Evolutionary conservation across 2,329 filamentous ascomycete species (phyloP), one percentile per base, ranked within the genome.

Genomic region (Colletotrichum tabaci): DNA sequence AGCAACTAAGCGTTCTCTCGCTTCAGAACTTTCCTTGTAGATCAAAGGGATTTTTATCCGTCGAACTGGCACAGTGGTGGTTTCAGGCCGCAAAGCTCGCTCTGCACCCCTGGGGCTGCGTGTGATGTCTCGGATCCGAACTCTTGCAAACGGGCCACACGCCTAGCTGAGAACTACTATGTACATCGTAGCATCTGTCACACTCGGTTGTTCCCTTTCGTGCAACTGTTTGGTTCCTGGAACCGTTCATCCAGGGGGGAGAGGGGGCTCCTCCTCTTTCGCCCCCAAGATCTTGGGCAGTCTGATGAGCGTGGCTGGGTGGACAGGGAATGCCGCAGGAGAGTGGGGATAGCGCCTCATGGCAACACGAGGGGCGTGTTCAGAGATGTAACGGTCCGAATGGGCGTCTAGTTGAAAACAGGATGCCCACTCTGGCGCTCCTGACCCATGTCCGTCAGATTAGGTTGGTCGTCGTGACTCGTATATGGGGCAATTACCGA

Each of bases 11-110:
- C 46, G 16, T 68, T 10, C 52, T 63, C 44, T 40, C 38, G 40
- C 10, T 53, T 42, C 18, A 57, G 16, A 44, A 47, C 30, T 57
- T 60, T 63, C 38, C 35, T 26, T 18, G 52, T 40, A 67, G n/a
- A 65, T 61, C 62, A 21, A 53, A 62, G 67, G 40, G 60, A 49
- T 49, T 52, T 49, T 26, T 52, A 61, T 35, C 67, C 72, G 58
- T 61, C 56, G 56, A 65, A 66, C 73, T 73, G 73, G 73, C 55
- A 66, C 72, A 66, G 56, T 74, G 70, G 71, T 57, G 62, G 73
- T 74, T 74, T 74, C 73, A 74, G 73, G 44, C 63, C 35, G 30
- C 62, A 67, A 60, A 58, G 66, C 40, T 58, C 55, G 63, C 63
- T 55, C 70, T 66, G 66, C 55, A 66, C 61, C 42, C 30, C 58